Evolutionary conservation across 805 yeast genomes (phyloP).

Genomic region (Yarrowia sp.): DNA sequence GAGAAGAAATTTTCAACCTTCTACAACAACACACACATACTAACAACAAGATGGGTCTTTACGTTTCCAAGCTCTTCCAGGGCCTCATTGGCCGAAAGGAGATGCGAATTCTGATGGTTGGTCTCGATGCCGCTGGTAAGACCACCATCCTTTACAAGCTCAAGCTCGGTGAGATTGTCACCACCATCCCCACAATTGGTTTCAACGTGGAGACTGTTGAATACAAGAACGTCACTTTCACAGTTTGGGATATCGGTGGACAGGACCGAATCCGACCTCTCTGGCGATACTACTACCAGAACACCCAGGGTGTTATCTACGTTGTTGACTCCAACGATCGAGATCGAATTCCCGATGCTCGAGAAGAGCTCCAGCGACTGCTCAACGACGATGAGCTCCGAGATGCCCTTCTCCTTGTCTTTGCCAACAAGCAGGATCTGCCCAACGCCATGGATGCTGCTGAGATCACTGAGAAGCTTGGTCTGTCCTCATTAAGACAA

Average conservation of each 20-base stretch:
- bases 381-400: constrained; percentile 97
- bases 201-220: constrained; percentile 97
- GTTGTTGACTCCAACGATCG: constrained; percentile 98
- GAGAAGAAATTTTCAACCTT: constrained; percentile 18
- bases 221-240: constrained; percentile 93
- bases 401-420: constrained; percentile 90
- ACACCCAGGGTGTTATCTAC: constrained; percentile 96
- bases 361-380: constrained; percentile 98
- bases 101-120: constrained; percentile 97
- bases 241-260: constrained; percentile 99
- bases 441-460: constrained; percentile 99
- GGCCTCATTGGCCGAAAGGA: constrained; percentile 97
- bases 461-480: constrained; percentile 94
- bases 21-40: constrained; percentile 18
- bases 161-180: constrained; percentile 92
- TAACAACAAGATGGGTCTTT: constrained; percentile 73
- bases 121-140: constrained; percentile 98
- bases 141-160: constrained; percentile 93
- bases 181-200: constrained; percentile 95
- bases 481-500: constrained; percentile 94
- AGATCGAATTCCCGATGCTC: constrained; percentile 95
- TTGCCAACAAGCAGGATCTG: constrained; percentile 98
- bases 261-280: constrained; percentile 97
- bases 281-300: constrained; percentile 99
- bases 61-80: constrained; percentile 87